phyloP scores from a whole-genome alignment of 2,329 filamentous ascomycete genomes.

The Capronia epimyces region DNA sequence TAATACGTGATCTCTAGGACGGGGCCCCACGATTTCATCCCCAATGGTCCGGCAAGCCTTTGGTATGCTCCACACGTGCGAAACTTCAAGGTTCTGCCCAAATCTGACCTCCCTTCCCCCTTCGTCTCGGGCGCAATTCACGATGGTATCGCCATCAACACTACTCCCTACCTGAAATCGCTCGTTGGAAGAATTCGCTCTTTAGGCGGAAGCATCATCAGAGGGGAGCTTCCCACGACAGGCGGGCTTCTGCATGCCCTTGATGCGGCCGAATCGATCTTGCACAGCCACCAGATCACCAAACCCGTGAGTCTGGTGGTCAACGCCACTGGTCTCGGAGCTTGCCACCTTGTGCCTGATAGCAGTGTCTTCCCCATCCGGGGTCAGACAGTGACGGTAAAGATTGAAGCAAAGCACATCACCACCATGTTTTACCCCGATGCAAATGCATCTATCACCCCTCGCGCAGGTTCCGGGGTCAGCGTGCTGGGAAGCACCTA shows the following conservation, averaged over 20 bases:
- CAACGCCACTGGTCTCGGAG: constrained; percentile 1
- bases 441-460: constrained; percentile 2
- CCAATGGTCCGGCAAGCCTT: background rate
- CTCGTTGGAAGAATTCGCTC: background rate
- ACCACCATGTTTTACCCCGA: constrained; percentile 5
- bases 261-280: background rate
- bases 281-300: background rate
- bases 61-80: constrained; percentile 4
- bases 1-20: background rate
- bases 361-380: constrained; percentile 1
- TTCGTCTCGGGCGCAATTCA: background rate
- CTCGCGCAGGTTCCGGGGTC: constrained; percentile 1
- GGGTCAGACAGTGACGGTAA: constrained; percentile 2
- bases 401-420: constrained; percentile 1
- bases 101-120: background rate
- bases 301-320: background rate
- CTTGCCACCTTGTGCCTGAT: constrained; percentile 1
- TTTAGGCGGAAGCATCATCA: background rate
- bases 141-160: constrained; percentile 4
- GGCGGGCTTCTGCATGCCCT: background rate
- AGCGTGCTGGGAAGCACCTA: background rate
- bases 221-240: background rate
- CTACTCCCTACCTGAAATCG: background rate
- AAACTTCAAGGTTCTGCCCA: background rate
- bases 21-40: constrained; percentile 1